phyloP scores from a whole-genome alignment of 257 asterid genomes.

The Gentiana macrophylla region DNA sequence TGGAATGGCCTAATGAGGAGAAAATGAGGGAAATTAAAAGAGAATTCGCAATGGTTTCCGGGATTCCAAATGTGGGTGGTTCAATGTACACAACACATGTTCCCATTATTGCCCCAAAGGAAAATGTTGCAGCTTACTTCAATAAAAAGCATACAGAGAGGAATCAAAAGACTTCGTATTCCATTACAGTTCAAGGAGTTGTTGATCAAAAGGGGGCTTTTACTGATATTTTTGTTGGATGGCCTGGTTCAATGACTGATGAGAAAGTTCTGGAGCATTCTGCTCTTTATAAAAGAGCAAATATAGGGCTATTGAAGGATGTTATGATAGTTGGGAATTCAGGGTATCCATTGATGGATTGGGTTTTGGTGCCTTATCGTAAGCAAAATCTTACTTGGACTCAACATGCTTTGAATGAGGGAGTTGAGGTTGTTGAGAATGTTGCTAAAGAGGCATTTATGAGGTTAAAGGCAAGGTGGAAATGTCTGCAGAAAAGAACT shows the following conservation, averaged over 20 bases:
- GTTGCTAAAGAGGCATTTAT: slow-evolving; percentile 52
- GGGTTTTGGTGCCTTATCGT: slow-evolving; percentile 62
- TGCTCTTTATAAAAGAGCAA: slow-evolving; percentile 54
- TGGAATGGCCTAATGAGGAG: slow-evolving; percentile 65
- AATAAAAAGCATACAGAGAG: slow-evolving; percentile 75
- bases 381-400: slow-evolving; percentile 60
- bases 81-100: slow-evolving; percentile 66
- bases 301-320: slow-evolving; percentile 29
- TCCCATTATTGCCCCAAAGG: slow-evolving; percentile 73
- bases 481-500: slow-evolving; percentile 65
- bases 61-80: slow-evolving; percentile 51
- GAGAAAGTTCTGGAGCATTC: slow-evolving; percentile 73
- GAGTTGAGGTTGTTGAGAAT: slow-evolving; percentile 27
- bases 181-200: slow-evolving; percentile 78
- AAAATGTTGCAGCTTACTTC: slow-evolving; percentile 39
- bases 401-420: slow-evolving; percentile 63
- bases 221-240: slow-evolving; percentile 72
- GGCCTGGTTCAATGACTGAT: slow-evolving; percentile 90
- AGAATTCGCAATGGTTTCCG: slow-evolving; percentile 32
- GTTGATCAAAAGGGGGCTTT: slow-evolving; percentile 53
- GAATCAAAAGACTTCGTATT: slow-evolving; percentile 65
- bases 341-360: slow-evolving; percentile 47
- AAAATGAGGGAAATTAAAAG: slow-evolving; percentile 21
- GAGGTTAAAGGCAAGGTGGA: slow-evolving; percentile 78
- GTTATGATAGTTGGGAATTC: slow-evolving; percentile 47